phyloP scores from a whole-genome alignment of 148 eudicot genomes.

The Rhododendron simsii region DNA sequence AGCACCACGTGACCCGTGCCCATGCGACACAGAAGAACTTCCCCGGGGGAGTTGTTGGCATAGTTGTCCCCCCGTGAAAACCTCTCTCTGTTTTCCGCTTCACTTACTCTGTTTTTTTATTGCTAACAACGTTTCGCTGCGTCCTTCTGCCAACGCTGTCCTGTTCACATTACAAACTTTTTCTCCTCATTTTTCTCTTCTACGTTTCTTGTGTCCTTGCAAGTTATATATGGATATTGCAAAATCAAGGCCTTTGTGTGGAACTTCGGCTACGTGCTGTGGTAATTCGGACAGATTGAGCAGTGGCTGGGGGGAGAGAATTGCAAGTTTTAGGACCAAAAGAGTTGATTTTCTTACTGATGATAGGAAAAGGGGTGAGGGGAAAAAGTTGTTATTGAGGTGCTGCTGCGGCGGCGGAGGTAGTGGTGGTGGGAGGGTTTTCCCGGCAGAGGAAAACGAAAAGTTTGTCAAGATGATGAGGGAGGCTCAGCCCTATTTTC shows the following conservation, averaged over 20 bases:
- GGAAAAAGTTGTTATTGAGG: neutral
- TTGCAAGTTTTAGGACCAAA: neutral
- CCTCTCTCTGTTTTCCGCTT: neutral
- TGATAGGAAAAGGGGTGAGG: neutral
- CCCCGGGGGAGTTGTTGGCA: neutral
- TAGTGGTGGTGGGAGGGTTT: neutral
- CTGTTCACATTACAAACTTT: neutral
- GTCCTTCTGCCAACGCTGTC: neutral
- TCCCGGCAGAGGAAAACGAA: neutral
- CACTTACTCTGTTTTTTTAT: neutral
- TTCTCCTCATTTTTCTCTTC: neutral
- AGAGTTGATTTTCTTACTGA: constrained; percentile 1
- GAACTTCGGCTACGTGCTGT: neutral
- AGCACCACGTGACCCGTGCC: no score
- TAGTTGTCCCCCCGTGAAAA: neutral
- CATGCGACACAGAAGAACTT: no score
- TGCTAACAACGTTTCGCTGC: constrained; percentile 3
- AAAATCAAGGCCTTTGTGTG: neutral
- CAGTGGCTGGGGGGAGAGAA: neutral
- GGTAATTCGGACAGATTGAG: neutral
- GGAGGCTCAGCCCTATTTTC: constrained; percentile 61
- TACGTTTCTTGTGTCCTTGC: neutral
- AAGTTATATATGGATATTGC: neutral
- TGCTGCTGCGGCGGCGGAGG: neutral
- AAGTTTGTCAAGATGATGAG: constrained; percentile 58